phyloP scores from a whole-genome alignment of 2,329 filamentous ascomycete species.

The Hyphodiscus sp. region DNA sequence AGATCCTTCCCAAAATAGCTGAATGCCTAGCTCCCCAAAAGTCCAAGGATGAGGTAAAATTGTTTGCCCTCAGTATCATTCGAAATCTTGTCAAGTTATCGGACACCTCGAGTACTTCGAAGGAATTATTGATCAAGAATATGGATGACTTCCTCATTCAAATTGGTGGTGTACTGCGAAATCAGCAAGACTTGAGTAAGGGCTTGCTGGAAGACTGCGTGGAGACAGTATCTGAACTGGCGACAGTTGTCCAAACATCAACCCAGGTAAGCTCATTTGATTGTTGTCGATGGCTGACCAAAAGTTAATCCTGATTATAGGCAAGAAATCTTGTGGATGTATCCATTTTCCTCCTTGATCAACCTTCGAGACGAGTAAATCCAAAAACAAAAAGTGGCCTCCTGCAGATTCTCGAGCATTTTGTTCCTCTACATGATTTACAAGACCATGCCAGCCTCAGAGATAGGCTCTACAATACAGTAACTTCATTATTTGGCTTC shows the following conservation, averaged over 20 bases:
- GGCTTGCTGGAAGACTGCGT: constrained; percentile 75
- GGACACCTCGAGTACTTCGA: constrained; percentile 2
- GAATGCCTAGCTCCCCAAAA: constrained; percentile 66
- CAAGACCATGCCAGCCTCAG: constrained; percentile 52
- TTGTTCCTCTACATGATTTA: constrained; percentile 60
- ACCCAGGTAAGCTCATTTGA: constrained; percentile 53
- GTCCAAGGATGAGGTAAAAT: constrained; percentile 79
- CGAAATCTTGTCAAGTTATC: constrained; percentile 59
- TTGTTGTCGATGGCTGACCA: not conserved
- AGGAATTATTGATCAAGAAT: constrained; percentile 50
- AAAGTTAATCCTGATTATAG: not conserved
- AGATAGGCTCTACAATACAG: constrained; percentile 61
- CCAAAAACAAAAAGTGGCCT: constrained; percentile 78
- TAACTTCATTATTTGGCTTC: constrained; percentile 81
- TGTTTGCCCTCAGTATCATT: constrained; percentile 73
- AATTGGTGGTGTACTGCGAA: constrained; percentile 61
- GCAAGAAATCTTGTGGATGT: constrained; percentile 66
- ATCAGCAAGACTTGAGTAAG: constrained; percentile 51
- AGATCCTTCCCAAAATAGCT: constrained; percentile 62
- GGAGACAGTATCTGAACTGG: constrained; percentile 68
- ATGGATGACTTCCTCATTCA: constrained; percentile 57
- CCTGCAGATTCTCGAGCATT: constrained; percentile 72
- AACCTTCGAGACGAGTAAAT: constrained; percentile 76
- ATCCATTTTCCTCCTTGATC: constrained; percentile 72
- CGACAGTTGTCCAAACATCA: constrained; percentile 60